Percentiles rank a stretch among this genome's conserved stretches.
Conservation (phyloP, 495 filamentous ascomycete species). For the Penicillium pancosmium region DNA sequence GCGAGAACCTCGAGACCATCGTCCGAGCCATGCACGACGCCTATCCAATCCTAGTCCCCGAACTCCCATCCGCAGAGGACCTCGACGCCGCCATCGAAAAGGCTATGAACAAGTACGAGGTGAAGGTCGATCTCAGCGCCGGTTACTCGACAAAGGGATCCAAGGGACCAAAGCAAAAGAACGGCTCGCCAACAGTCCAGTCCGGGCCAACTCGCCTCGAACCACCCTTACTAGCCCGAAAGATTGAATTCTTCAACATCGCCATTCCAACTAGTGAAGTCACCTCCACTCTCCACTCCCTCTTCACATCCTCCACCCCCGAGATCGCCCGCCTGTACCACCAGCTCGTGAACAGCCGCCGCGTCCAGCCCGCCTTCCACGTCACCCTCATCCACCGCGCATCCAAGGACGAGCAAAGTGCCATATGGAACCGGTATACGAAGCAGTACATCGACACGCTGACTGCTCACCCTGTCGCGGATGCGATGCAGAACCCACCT, state of each 20-base stretch:
- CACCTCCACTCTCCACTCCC: slow-evolving; percentile 61
- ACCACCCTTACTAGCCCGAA: slow-evolving; percentile 38
- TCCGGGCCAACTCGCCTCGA: slow-evolving; percentile 19
- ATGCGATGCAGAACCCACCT: slow-evolving; percentile 40
- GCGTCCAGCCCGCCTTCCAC: slow-evolving; percentile 86
- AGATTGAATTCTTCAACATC: slow-evolving; percentile 85
- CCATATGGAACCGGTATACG: slow-evolving; percentile 71
- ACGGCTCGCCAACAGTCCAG: slow-evolving; percentile 7
- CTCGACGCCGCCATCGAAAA: slow-evolving; percentile 78
- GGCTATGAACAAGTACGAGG: slow-evolving; percentile 77
- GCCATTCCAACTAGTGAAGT: slow-evolving; percentile 62
- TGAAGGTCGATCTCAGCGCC: slow-evolving; percentile 68
- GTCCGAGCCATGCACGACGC: slow-evolving; percentile 66
- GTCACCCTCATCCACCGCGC: slow-evolving; percentile 90
- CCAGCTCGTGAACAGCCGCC: slow-evolving; percentile 68
- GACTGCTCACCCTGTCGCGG: slow-evolving; percentile 39
- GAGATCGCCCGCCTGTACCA: slow-evolving; percentile 68
- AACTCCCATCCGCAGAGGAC: slow-evolving; percentile 71
- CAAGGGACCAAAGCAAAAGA: slow-evolving; percentile 31
- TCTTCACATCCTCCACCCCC: slow-evolving; percentile 54
- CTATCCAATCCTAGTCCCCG: slow-evolving; percentile 73
- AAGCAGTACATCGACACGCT: slow-evolving; percentile 47
- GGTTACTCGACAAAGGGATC: slow-evolving; percentile 49
- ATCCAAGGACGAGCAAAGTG: slow-evolving; percentile 54
- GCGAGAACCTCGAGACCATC: slow-evolving; percentile 83